Conservation (phyloP, 768 basidiomycete genomes). For the Boletus reticuloceps region DNA sequence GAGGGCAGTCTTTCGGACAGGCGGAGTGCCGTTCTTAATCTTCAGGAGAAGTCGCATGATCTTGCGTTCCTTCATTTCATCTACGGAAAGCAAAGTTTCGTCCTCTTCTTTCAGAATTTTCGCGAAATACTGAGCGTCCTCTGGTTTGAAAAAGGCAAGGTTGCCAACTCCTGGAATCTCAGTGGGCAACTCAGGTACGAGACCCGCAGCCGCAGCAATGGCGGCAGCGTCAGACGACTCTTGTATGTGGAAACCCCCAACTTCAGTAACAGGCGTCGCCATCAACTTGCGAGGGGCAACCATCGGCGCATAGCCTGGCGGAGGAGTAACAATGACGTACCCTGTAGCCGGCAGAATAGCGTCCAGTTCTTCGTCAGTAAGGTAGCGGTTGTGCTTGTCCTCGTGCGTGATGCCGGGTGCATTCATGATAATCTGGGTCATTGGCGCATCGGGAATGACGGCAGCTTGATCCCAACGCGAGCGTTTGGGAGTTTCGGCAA, state of each 20-base stretch:
- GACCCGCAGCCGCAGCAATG: slow-evolving; percentile 84
- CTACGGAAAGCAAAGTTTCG: slow-evolving; percentile 87
- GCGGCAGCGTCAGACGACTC: slow-evolving; percentile 91
- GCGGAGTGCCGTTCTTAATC: slow-evolving; percentile 99
- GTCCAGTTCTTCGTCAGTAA: slow-evolving; percentile 95
- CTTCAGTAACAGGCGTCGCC: slow-evolving; percentile 50
- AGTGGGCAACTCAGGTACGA: slow-evolving; percentile 90
- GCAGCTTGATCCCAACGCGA: slow-evolving; percentile 99
- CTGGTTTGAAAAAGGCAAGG: slow-evolving; percentile 96
- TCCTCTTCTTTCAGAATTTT: slow-evolving; percentile 96
- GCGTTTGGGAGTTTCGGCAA: slow-evolving; percentile 74
- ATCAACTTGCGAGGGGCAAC: slow-evolving; percentile 61
- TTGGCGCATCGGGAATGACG: slow-evolving; percentile 61
- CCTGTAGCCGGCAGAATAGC: slow-evolving; percentile 82
- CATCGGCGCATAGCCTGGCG: slow-evolving; percentile 87
- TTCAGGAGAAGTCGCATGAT: slow-evolving; percentile 97
- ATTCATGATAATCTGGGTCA: slow-evolving; percentile 85
- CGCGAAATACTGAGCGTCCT: slow-evolving; percentile 97
- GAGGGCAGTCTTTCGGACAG: slow-evolving; percentile 95
- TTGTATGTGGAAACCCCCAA: slow-evolving; percentile 94
- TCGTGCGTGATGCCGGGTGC: slow-evolving; percentile 80
- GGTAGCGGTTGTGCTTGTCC: slow-evolving; percentile 94
- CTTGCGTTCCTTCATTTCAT: slow-evolving; percentile 99
- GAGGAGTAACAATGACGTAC: slow-evolving; percentile 90
- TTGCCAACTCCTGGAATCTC: slow-evolving; percentile 98